These are phyloP conservation scores for Salix viminalis DNA, from an alignment of 345 rosid genomes.

Conservation along the genomic window DNA sequence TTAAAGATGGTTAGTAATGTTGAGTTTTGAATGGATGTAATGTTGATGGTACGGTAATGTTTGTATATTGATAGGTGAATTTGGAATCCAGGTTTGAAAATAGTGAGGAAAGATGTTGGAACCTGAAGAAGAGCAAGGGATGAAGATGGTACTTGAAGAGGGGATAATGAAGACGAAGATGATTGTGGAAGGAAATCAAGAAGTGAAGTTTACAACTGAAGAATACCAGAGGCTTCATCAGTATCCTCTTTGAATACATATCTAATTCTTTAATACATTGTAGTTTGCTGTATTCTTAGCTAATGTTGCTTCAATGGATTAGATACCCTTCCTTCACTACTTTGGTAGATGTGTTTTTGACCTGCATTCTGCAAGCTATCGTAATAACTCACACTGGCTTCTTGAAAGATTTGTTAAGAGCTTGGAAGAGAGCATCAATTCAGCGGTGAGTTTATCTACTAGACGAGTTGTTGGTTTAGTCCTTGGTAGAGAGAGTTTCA, in stretches of 20 bases:
- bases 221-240: constrained; percentile 21
- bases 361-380: constrained; percentile 7
- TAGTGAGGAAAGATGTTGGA: not conserved
- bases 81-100: not conserved
- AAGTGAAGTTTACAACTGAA: constrained; percentile 23
- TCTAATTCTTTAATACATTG: not conserved
- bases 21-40: too few relatives aligned
- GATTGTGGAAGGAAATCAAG: constrained; percentile 27
- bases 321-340: constrained; percentile 21
- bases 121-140: not conserved
- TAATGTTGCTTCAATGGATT: not conserved
- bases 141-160: constrained; percentile 19
- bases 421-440: constrained; percentile 26
- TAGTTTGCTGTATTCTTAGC: not conserved
- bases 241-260: constrained; percentile 17
- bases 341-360: constrained; percentile 24
- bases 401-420: constrained; percentile 20
- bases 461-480: not conserved
- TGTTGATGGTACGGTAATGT: too few relatives aligned
- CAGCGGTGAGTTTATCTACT: constrained; percentile 8
- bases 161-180: constrained; percentile 25
- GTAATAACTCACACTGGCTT: constrained; percentile 12
- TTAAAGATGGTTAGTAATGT: too few relatives aligned
- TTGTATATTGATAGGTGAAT: not conserved
- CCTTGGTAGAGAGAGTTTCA: too few relatives aligned